These are phyloP conservation scores for Penicillium macrosclerotiorum DNA, from an alignment of 495 filamentous ascomycete genomes.

Conservation along the genomic window DNA sequence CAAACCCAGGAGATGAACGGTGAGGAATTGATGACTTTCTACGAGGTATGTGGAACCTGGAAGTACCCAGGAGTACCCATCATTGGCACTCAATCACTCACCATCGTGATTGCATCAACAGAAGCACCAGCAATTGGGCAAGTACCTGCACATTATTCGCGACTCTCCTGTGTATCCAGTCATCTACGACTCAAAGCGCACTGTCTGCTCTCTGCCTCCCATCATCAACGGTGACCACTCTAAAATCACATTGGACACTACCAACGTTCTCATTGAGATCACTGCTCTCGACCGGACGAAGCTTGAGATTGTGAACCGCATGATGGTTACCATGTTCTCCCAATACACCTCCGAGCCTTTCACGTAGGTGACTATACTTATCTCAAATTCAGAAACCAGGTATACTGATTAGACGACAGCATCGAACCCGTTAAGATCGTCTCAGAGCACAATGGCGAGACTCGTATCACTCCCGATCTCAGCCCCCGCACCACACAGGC, in stretches of 20 bases:
- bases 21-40: slow-evolving; percentile 89
- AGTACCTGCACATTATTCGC: slow-evolving; percentile 86
- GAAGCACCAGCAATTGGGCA: slow-evolving; percentile 79
- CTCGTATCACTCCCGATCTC: slow-evolving; percentile 76
- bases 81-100: no score
- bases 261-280: slow-evolving; percentile 93
- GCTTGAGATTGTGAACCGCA: slow-evolving; percentile 90
- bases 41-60: slow-evolving; percentile 62
- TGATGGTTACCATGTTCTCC: slow-evolving; percentile 96
- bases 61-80: no score
- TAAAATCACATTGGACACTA: slow-evolving; percentile 87
- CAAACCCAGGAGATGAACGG: slow-evolving; percentile 84
- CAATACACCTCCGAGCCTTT: slow-evolving; percentile 84
- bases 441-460: slow-evolving; percentile 85
- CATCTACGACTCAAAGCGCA: slow-evolving; percentile 83
- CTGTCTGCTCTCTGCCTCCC: slow-evolving; percentile 89
- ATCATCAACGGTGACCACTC: slow-evolving; percentile 98
- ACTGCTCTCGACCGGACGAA: slow-evolving; percentile 98
- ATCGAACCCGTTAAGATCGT: slow-evolving; percentile 90
- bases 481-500: slow-evolving; percentile 71
- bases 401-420: slow-evolving; percentile 23
- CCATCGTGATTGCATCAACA: no score
- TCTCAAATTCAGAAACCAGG: neutral
- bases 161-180: slow-evolving; percentile 96
- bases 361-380: slow-evolving; percentile 49